Conservation (phyloP, 306 rosid species). For the Parietaria judaica region DNA sequence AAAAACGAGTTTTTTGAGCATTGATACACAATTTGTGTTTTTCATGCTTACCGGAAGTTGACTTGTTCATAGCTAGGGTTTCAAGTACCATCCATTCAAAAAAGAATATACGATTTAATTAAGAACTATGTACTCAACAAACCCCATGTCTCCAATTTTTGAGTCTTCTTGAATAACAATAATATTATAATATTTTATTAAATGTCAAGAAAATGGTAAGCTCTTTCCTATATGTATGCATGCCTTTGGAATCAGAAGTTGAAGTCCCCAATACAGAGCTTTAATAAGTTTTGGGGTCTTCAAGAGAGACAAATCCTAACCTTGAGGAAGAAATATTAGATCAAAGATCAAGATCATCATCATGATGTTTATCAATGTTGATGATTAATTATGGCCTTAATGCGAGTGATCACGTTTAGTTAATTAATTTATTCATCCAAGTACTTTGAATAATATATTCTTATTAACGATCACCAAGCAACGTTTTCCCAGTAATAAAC, state of each 20-base stretch:
- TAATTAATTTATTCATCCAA: background rate
- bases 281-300: constrained; percentile 15
- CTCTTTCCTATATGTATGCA: too few relatives aligned
- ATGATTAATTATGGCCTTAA: constrained; percentile 20
- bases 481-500: constrained; percentile 2
- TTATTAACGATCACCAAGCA: background rate
- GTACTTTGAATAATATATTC: background rate
- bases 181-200: too few relatives aligned
- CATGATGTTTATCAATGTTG: constrained; percentile 10
- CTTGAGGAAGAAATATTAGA: constrained; percentile 12
- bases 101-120: too few relatives aligned
- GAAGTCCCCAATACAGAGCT: background rate
- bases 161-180: too few relatives aligned
- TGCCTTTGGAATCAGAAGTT: too few relatives aligned
- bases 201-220: too few relatives aligned
- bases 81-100: too few relatives aligned
- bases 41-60: constrained; percentile 15
- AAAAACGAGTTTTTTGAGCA: too few relatives aligned
- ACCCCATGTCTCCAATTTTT: too few relatives aligned
- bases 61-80: constrained; percentile 21
- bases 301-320: constrained; percentile 20
- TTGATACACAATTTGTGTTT: background rate
- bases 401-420: constrained; percentile 21
- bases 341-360: background rate
- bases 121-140: too few relatives aligned